Evolutionary conservation across 345 rosid species (phyloP).

Genomic region (Rubroshorea leprosula): DNA sequence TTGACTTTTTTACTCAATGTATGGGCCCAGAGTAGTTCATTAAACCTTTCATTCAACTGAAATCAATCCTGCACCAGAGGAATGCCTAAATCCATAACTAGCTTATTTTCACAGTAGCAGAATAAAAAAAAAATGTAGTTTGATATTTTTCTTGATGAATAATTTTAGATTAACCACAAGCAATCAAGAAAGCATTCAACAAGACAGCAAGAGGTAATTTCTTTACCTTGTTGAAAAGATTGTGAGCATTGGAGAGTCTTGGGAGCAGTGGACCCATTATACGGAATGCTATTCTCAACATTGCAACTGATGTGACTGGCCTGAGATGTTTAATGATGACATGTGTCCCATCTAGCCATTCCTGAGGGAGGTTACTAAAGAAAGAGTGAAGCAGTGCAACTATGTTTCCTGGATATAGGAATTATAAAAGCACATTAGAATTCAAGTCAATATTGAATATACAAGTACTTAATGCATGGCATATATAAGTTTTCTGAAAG

Average conservation of each 20-base stretch:
- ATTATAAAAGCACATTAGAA: conserved; percentile 18
- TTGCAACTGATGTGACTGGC: conserved; percentile 87
- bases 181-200: background rate
- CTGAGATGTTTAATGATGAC: conserved; percentile 68
- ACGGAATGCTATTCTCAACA: conserved; percentile 91
- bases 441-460: conserved; percentile 4
- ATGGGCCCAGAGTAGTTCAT: no score
- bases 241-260: conserved; percentile 82
- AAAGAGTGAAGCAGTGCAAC: conserved; percentile 92
- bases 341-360: conserved; percentile 96
- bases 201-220: background rate
- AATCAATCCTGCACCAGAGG: no score
- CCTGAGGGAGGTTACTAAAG: conserved; percentile 96
- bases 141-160: no score
- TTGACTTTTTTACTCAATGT: no score
- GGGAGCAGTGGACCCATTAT: conserved; percentile 97
- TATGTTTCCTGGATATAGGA: conserved; percentile 60
- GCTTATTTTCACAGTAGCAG: no score
- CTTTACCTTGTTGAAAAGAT: conserved; percentile 84
- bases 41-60: no score
- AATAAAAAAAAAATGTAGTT: no score
- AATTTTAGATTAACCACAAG: background rate
- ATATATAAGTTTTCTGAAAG: no score
- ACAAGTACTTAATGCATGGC: no score
- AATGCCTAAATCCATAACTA: no score